phyloP scores from a whole-genome alignment of 1,139 yeast species.

The Ashbya aceris region DNA sequence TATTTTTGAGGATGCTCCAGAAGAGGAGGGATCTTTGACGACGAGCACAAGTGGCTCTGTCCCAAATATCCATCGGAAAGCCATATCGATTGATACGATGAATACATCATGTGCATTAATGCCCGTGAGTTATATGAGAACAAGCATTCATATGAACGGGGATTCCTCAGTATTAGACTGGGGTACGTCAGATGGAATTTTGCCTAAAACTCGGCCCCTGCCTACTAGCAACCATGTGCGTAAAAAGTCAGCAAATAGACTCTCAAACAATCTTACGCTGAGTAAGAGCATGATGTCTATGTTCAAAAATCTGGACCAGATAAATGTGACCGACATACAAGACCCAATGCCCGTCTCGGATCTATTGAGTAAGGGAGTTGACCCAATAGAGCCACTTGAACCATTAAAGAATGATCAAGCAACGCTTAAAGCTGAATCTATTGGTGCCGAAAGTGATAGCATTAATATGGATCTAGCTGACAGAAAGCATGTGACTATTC shows the following conservation, averaged over 20 bases:
- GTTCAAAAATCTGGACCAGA: conserved; percentile 28
- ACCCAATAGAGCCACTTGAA: background rate
- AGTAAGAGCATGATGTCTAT: conserved; percentile 23
- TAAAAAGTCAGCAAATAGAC: conserved; percentile 16
- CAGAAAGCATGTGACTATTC: too few relatives aligned
- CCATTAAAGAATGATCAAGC: background rate
- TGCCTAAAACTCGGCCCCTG: conserved; percentile 24
- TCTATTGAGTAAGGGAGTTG: background rate
- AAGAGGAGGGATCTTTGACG: conserved; percentile 20
- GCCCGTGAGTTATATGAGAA: conserved; percentile 27
- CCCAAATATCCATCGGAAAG: conserved; percentile 23
- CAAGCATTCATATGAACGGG: conserved; percentile 24
- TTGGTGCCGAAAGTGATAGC: background rate
- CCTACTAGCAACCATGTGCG: conserved; percentile 17
- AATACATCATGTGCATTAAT: conserved; percentile 24
- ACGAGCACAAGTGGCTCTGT: conserved; percentile 20
- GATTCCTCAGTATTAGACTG: conserved; percentile 15
- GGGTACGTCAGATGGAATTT: conserved; percentile 29
- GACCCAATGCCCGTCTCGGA: background rate
- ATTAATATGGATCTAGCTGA: background rate
- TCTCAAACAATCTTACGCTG: conserved; percentile 14
- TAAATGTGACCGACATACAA: too few relatives aligned
- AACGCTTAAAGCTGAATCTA: background rate
- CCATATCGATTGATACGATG: conserved; percentile 27
- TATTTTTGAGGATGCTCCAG: conserved; percentile 27